Evolutionary conservation across 1,284 basidiomycete species (phyloP), one percentile per base, ranked within the genome.

Genomic region (Rhodotorula mucilaginosa): DNA sequence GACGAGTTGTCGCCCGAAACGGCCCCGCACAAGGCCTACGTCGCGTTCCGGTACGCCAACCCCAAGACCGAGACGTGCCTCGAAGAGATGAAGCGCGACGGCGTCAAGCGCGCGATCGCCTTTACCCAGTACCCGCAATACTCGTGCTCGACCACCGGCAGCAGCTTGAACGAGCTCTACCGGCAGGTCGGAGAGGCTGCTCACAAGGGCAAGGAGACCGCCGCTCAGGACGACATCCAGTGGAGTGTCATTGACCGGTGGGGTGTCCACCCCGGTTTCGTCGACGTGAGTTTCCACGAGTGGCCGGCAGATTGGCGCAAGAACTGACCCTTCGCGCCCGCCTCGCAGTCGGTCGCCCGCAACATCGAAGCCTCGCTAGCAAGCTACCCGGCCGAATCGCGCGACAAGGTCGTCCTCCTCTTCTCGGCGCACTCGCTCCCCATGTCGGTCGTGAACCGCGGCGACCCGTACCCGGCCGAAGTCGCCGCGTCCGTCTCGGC

Each of bases 121-220:
- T 99, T 99, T 83, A 93, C 93, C 3, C 97, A 99, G 83, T 99
- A 99, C 81, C 97, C 97, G 2, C 97, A 99, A 82, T 99, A 99
- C 83, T 93, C 91, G 79, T 99, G 97, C 83, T 94, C 91, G 74
- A 99, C 97, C 7, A 99, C 97, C 0, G 97, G 97, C 54, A 96
- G 93, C 83, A 94, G 91, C 80, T 80, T 99, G 79, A 99, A 99
- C 80, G 96, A 99, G 83, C 84, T 99, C 56, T 97, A 89, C 80
- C 79, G 82, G 67, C 81, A 83, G 71, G 73, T 81, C n/a, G 51
- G 44, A 19, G 58, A 23, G 19, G 26, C 34, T 6, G 26, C 34
- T 6, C 29, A 34, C 13, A 80, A 77, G 70, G 76, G 86, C 85
- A 75, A 88, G 83, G 80, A 78, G 80, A 85, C 58, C 86, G 87